Conservation (phyloP, 768 basidiomycete genomes). For the Termitomyces sp. region DNA sequence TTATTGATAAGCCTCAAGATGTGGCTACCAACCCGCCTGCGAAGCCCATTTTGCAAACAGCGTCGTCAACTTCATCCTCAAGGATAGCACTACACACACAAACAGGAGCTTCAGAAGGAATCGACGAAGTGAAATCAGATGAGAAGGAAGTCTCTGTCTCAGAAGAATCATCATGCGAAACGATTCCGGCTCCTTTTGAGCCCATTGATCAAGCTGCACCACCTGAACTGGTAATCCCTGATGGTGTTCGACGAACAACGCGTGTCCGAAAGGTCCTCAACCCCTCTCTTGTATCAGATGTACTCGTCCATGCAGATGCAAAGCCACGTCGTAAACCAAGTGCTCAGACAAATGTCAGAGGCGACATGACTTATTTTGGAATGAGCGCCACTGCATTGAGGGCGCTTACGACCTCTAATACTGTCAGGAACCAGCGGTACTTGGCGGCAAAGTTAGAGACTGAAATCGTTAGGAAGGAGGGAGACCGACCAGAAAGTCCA, state of each 20-base stretch:
- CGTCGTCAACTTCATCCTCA: not conserved
- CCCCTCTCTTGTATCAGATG: slow-evolving; percentile 30
- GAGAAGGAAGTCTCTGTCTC: not conserved
- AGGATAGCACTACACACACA: not conserved
- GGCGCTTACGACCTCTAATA: slow-evolving; percentile 70
- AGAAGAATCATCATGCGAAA: not conserved
- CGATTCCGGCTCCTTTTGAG: not conserved
- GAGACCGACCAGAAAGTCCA: slow-evolving; percentile 74
- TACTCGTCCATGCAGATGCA: slow-evolving; percentile 19
- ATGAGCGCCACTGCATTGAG: slow-evolving; percentile 70
- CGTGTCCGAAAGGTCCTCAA: slow-evolving; percentile 41
- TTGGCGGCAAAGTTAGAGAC: slow-evolving; percentile 59
- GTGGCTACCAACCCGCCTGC: not conserved
- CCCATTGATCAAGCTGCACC: slow-evolving; percentile 1
- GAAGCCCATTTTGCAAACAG: not conserved
- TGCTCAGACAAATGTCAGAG: slow-evolving; percentile 22
- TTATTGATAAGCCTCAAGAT: slow-evolving; percentile 13
- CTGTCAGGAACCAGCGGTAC: slow-evolving; percentile 67
- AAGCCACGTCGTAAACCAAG: slow-evolving; percentile 42
- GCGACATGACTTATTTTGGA: slow-evolving; percentile 48
- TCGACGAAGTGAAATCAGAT: not conserved
- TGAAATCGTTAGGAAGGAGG: slow-evolving; percentile 67
- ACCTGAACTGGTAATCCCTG: not conserved
- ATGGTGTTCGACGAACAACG: slow-evolving; percentile 43
- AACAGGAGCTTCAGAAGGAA: not conserved